phyloP scores from a whole-genome alignment of 1,284 basidiomycete genomes.

The Pseudozyma tsukubaensis region DNA sequence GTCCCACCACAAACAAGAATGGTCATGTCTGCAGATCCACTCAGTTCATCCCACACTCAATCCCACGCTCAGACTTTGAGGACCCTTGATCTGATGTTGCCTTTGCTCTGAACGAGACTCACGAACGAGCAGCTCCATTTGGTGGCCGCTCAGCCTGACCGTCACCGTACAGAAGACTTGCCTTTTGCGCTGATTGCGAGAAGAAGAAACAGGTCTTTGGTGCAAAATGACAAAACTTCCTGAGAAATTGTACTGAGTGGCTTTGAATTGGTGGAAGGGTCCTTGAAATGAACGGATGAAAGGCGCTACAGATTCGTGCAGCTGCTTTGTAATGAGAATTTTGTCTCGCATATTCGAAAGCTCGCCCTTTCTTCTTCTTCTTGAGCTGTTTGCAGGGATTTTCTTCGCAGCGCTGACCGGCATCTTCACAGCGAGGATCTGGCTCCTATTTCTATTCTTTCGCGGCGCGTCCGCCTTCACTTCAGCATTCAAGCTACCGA shows the following conservation, averaged over 20 bases:
- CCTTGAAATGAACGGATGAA: background rate
- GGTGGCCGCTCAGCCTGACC: too few relatives aligned
- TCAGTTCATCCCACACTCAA: background rate
- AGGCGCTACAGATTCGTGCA: background rate
- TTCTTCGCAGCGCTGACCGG: background rate
- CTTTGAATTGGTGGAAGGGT: background rate
- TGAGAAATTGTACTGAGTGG: too few relatives aligned
- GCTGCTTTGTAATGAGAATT: slow-evolving; percentile 6
- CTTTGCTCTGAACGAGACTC: too few relatives aligned
- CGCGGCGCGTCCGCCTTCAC: too few relatives aligned
- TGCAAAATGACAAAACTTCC: too few relatives aligned
- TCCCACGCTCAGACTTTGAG: background rate
- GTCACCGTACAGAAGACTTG: too few relatives aligned
- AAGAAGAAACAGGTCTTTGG: too few relatives aligned
- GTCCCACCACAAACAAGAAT: background rate
- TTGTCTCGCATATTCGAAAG: background rate
- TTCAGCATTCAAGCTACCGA: too few relatives aligned
- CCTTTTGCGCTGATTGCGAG: too few relatives aligned
- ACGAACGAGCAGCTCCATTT: too few relatives aligned
- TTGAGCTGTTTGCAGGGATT: background rate
- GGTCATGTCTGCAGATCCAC: background rate
- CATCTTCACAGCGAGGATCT: background rate
- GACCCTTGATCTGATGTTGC: background rate
- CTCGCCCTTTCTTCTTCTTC: background rate
- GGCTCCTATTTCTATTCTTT: background rate